Base-by-base conservation (phyloP, 108 stramenopile genomes). In the Skeletonema potamos region DNA sequence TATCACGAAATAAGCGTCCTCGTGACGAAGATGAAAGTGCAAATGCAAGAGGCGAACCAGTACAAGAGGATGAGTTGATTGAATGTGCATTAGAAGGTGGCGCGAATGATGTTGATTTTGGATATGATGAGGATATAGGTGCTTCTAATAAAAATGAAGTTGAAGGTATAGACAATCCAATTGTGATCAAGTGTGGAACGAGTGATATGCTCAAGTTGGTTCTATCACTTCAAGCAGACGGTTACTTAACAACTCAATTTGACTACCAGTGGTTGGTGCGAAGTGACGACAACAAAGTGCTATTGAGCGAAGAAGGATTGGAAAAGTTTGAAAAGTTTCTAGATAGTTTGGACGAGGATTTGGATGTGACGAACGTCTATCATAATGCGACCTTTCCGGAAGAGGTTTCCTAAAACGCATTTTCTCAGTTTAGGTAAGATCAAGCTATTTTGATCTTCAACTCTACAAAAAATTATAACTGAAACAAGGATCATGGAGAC, bases 31-130 rank as follows among this genome's bases (percentile, higher is more conserved):
- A 73, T 10, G 62, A 48, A 12, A 70, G 77, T 59, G 82, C 76
- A 55, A 82, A 86, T 48, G 51, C 72, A 59, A 77, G 77, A 46
- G 48, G 46, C 34, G 76, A 73, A 18, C 60, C 82, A 43, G 82
- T 85, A 22, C 81, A 86, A 46, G 76, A 54, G 65, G 86, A 91
- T 58, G 82, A 56, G 39, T 74, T 91, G 59, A 44, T 86, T 68
- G 87, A 88, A 58, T 83, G 77, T 76, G 87, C 89, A 2, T 62
- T 91, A 43, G 89, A 88, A 27, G 86, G 84, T 37, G 89, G 89
- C 4, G 89, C 89, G 1, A 81, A 63, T 24, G 86, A 88, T 64
- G 66, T 91, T 27, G 89, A 87, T 30, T 79, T 85, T 58, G 48
- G 15, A 33, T 18, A 27, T 26, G 70, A 76, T 2, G 74, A 62